A percentile compares a stretch with the other conserved stretches of the same genome.
These are phyloP conservation scores for Hanseniaspora hatyaiensis DNA, from an alignment of 805 yeast genomes.

Conservation along the genomic window DNA sequence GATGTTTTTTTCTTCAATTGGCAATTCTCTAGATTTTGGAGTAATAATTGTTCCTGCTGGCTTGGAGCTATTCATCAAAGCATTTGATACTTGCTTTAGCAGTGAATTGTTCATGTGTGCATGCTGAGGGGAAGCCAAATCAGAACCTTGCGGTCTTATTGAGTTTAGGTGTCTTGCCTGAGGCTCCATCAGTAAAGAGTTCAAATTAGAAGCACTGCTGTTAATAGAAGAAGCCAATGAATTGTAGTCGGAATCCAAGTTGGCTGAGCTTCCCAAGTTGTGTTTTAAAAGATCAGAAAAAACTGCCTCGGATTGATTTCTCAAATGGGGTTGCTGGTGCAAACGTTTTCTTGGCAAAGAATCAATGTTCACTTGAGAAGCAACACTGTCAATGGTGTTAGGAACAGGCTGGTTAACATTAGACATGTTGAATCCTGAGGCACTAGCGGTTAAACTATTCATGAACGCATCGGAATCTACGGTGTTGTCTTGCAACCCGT, in stretches of 20 bases:
- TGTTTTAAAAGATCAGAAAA: slow-evolving; percentile 12
- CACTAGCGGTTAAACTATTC: slow-evolving; percentile 31
- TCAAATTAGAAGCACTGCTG: slow-evolving; percentile 10
- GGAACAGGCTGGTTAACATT: slow-evolving; percentile 21
- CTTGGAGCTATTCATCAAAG: background rate
- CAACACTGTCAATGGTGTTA: slow-evolving; percentile 21
- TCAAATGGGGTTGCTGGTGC: slow-evolving; percentile 12
- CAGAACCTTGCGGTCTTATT: background rate
- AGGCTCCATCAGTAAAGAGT: slow-evolving; percentile 5
- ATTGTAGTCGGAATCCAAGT: slow-evolving; percentile 14
- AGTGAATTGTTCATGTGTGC: background rate
- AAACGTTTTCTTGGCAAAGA: slow-evolving; percentile 22
- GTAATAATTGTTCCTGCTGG: slow-evolving; percentile 25
- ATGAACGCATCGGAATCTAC: slow-evolving; percentile 27
- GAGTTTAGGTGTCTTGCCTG: background rate
- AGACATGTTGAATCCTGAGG: slow-evolving; percentile 17
- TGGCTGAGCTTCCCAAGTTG: slow-evolving; percentile 10
- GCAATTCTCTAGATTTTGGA: slow-evolving; percentile 29
- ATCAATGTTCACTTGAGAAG: slow-evolving; percentile 44
- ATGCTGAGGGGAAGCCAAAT: background rate
- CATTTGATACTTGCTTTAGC: slow-evolving; percentile 14
- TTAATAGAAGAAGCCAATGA: slow-evolving; percentile 16
- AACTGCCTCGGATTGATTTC: slow-evolving; percentile 9
- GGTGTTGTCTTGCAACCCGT: background rate
- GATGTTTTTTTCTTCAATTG: slow-evolving; percentile 24